These are phyloP conservation scores for Xylaria sp. DNA, from an alignment of 2,329 filamentous ascomycete genomes.

Conservation along the genomic window DNA sequence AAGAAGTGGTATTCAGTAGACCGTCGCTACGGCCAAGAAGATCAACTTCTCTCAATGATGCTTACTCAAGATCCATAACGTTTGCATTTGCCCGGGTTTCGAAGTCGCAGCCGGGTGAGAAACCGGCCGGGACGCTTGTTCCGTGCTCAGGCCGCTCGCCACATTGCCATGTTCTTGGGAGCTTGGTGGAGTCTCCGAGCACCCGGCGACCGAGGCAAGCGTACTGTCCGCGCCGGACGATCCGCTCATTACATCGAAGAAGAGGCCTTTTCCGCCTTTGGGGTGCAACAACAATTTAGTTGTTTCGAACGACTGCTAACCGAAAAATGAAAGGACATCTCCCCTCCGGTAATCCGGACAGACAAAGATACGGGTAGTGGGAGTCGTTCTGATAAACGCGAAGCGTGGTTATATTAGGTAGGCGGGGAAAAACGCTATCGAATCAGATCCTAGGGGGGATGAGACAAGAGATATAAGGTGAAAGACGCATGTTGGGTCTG, in stretches of 20 bases:
- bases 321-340: slow-evolving; percentile 28
- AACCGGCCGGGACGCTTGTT: slow-evolving; percentile 33
- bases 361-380: slow-evolving; percentile 18
- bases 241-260: slow-evolving; percentile 36
- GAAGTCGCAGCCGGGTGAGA: slow-evolving; percentile 34
- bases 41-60: slow-evolving; percentile 4
- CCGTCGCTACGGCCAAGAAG: background rate
- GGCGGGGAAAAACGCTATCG: slow-evolving; percentile 35
- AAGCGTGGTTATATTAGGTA: slow-evolving; percentile 28
- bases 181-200: slow-evolving; percentile 27
- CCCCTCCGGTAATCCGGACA: slow-evolving; percentile 32
- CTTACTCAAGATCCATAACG: slow-evolving; percentile 47
- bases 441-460: slow-evolving; percentile 23
- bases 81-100: slow-evolving; percentile 42
- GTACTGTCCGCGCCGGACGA: slow-evolving; percentile 31
- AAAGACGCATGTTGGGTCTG: slow-evolving; percentile 32
- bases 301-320: slow-evolving; percentile 26
- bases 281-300: slow-evolving; percentile 17
- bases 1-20: slow-evolving; percentile 1
- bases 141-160: slow-evolving; percentile 36
- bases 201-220: slow-evolving; percentile 31
- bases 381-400: slow-evolving; percentile 37
- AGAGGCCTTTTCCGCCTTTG: slow-evolving; percentile 31
- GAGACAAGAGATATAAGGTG: slow-evolving; percentile 35
- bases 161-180: slow-evolving; percentile 34